These are phyloP conservation scores for Diutina sp. DNA, from an alignment of 1,139 yeast genomes.

Conservation along the genomic window DNA sequence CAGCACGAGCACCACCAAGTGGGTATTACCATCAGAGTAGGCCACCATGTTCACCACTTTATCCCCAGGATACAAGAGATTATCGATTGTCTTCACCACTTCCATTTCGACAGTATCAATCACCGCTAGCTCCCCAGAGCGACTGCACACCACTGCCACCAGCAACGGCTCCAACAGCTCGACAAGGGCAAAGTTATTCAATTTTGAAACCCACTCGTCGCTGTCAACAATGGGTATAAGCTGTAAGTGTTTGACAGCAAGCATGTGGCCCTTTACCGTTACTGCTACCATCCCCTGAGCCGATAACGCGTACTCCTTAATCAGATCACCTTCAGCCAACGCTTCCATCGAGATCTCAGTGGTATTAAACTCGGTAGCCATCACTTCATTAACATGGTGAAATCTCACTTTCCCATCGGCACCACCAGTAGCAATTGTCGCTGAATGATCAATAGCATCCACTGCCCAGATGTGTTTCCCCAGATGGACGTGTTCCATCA, in stretches of 20 bases:
- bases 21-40: neutral
- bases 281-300: neutral
- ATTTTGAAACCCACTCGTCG: neutral
- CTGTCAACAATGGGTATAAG: neutral
- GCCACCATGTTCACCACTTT: neutral
- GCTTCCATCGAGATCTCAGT: conserved; percentile 15
- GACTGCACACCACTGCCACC: neutral
- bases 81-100: neutral
- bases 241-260: neutral
- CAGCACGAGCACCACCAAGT: neutral
- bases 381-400: conserved; percentile 30
- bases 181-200: neutral
- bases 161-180: neutral
- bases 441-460: conserved; percentile 33
- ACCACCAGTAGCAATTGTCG: conserved; percentile 57
- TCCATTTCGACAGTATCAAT: neutral
- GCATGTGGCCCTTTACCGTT: neutral
- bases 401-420: conserved; percentile 75
- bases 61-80: neutral
- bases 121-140: neutral
- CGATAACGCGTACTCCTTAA: neutral
- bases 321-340: neutral
- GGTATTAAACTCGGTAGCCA: conserved; percentile 5
- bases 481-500: conserved; percentile 51
- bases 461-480: conserved; percentile 84